A percentile compares a stretch with the other conserved stretches of the same genome.
phyloP scores from a whole-genome alignment of 495 filamentous ascomycete genomes.

The Xylaria castorea region DNA sequence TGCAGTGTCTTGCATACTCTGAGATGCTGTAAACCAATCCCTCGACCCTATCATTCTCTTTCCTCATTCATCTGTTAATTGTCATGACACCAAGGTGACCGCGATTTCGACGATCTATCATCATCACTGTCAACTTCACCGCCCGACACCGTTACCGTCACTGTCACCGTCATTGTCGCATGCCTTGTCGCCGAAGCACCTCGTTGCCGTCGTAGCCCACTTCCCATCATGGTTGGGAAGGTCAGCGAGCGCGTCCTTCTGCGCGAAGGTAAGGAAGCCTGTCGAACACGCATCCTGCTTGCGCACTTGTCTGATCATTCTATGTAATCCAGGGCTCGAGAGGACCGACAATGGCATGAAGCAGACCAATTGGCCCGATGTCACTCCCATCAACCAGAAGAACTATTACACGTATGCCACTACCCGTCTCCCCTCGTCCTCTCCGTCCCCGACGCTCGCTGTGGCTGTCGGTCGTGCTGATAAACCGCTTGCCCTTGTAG shows the following conservation, averaged over 20 bases:
- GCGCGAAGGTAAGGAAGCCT: slow-evolving; percentile 51
- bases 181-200: neutral
- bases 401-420: slow-evolving; percentile 95
- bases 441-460: neutral
- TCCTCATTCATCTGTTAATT: neutral
- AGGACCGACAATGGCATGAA: slow-evolving; percentile 98
- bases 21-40: slow-evolving; percentile 6
- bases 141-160: neutral
- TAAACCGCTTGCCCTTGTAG: slow-evolving; percentile 48
- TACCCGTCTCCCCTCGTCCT: neutral
- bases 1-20: neutral
- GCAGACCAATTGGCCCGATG: slow-evolving; percentile 89
- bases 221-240: slow-evolving; percentile 56
- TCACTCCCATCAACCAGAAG: slow-evolving; percentile 95
- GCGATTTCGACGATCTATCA: neutral
- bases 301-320: neutral
- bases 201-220: slow-evolving; percentile 5
- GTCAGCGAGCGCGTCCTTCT: slow-evolving; percentile 61
- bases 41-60: neutral
- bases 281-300: neutral
- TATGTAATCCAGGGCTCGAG: slow-evolving; percentile 72
- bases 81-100: neutral
- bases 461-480: slow-evolving; percentile 4
- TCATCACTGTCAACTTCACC: neutral
- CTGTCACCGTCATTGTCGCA: neutral